Percentiles rank a stretch among this genome's conserved stretches.
phyloP scores from a whole-genome alignment of 495 filamentous ascomycete species.

The Oidiodendron maius region DNA sequence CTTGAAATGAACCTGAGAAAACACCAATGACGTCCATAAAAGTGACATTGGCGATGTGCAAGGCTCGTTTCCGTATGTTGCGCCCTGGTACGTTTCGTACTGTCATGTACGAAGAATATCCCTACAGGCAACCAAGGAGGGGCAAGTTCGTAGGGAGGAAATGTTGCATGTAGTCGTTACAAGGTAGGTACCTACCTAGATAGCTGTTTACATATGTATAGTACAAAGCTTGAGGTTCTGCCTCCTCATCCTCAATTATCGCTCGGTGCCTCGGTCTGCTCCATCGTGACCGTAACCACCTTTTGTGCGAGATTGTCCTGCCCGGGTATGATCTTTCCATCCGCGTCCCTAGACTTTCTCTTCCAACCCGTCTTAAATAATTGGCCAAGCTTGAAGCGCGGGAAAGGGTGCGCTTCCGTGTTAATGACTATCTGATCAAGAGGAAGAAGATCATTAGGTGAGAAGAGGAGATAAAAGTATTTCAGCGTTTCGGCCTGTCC shows the following conservation, averaged over 20 bases:
- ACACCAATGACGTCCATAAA: too few relatives aligned
- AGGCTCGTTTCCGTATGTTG: too few relatives aligned
- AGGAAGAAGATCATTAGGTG: slow-evolving; percentile 73
- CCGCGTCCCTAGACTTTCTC: slow-evolving; percentile 44
- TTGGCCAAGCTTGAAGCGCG: slow-evolving; percentile 64
- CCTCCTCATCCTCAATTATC: slow-evolving; percentile 9
- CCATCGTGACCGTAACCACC: neutral
- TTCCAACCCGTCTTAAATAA: slow-evolving; percentile 81
- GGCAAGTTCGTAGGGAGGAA: too few relatives aligned
- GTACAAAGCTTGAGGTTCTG: neutral
- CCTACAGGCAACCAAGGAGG: too few relatives aligned
- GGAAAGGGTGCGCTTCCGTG: slow-evolving; percentile 91
- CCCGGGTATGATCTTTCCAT: slow-evolving; percentile 21
- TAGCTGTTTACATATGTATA: too few relatives aligned
- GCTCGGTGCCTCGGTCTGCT: slow-evolving; percentile 9
- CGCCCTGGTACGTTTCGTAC: too few relatives aligned
- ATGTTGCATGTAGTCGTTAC: too few relatives aligned
- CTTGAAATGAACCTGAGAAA: too few relatives aligned
- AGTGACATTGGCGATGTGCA: too few relatives aligned
- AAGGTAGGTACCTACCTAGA: too few relatives aligned
- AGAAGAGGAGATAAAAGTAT: slow-evolving; percentile 95
- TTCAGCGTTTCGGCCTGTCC: slow-evolving; percentile 88
- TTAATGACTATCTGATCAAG: slow-evolving; percentile 86
- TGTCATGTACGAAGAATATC: too few relatives aligned
- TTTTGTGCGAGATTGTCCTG: neutral